These are phyloP conservation scores for Whalleya microplaca DNA, from an alignment of 2,329 filamentous ascomycete genomes.

Conservation along the genomic window DNA sequence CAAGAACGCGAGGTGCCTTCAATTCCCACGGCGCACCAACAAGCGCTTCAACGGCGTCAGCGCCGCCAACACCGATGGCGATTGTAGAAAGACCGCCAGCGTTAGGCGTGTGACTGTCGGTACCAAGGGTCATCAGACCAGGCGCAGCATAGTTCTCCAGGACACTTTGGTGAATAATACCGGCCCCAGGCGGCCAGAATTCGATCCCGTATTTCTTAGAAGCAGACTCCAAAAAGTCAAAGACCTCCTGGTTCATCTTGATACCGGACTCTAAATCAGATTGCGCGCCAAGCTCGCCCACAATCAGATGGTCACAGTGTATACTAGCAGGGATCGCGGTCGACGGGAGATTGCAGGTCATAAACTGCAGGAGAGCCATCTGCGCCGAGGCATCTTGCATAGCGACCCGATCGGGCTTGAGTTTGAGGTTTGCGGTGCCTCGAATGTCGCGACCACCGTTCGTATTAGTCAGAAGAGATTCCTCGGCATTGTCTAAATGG, in stretches of 20 bases:
- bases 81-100: constrained; percentile 93
- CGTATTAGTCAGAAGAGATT: constrained; percentile 81
- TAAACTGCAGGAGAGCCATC: constrained; percentile 98
- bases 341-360: constrained; percentile 87
- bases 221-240: constrained; percentile 94
- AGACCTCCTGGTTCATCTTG: constrained; percentile 92
- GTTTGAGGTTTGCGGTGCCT: constrained; percentile 88
- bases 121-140: constrained; percentile 97
- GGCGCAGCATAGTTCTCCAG: constrained; percentile 98
- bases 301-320: constrained; percentile 99
- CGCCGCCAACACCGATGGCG: constrained; percentile 95
- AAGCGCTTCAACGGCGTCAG: constrained; percentile 94
- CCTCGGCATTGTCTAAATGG: constrained; percentile 87
- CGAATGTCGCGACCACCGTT: constrained; percentile 83
- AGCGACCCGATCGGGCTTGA: constrained; percentile 95
- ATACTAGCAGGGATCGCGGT: constrained; percentile 96
- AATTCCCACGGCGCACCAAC: constrained; percentile 97
- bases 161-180: constrained; percentile 97
- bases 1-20: constrained; percentile 89
- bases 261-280: constrained; percentile 85
- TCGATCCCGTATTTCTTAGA: constrained; percentile 91
- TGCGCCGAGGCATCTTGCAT: constrained; percentile 99
- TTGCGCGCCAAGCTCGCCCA: constrained; percentile 88
- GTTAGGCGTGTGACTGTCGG: constrained; percentile 96
- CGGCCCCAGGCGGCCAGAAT: constrained; percentile 92